These are phyloP conservation scores for Chondrus crispus DNA, from an alignment of 23 red algal species.

Conservation along the genomic window DNA sequence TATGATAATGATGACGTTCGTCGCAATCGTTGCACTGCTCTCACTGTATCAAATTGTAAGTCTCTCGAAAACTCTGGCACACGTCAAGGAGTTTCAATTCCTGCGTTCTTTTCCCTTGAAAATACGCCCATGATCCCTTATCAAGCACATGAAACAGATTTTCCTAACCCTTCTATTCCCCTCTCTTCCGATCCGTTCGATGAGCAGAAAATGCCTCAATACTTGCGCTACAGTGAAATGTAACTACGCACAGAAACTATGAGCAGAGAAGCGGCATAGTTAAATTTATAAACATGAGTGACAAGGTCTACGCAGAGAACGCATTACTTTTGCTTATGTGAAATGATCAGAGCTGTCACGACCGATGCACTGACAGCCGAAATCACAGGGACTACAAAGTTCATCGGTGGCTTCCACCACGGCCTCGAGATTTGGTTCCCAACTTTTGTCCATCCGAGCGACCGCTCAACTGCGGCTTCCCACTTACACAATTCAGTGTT, in stretches of 20 bases:
- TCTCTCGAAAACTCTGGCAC: no score
- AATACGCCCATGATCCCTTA: no score
- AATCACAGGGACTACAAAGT: no score
- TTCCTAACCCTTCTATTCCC: neutral
- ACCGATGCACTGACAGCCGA: neutral
- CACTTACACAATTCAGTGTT: conserved; percentile 33
- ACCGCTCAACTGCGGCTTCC: conserved; percentile 69
- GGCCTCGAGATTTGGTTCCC: no score
- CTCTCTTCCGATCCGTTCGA: neutral
- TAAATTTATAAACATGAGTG: no score
- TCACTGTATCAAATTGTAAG: conserved; percentile 37
- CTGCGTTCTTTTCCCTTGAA: no score
- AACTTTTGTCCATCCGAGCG: conserved; percentile 68
- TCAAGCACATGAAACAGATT: no score
- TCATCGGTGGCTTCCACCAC: no score
- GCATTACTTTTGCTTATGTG: no score
- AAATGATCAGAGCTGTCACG: neutral
- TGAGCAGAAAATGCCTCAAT: conserved; percentile 65
- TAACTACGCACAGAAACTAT: neutral
- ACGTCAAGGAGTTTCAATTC: no score
- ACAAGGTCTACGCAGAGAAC: no score
- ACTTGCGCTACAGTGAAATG: conserved; percentile 39
- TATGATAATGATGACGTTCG: neutral
- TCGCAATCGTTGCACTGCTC: conserved; percentile 25
- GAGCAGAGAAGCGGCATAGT: no score